Conservation (phyloP, 1,284 basidiomycete species). For the Schizopora paradoxa region DNA sequence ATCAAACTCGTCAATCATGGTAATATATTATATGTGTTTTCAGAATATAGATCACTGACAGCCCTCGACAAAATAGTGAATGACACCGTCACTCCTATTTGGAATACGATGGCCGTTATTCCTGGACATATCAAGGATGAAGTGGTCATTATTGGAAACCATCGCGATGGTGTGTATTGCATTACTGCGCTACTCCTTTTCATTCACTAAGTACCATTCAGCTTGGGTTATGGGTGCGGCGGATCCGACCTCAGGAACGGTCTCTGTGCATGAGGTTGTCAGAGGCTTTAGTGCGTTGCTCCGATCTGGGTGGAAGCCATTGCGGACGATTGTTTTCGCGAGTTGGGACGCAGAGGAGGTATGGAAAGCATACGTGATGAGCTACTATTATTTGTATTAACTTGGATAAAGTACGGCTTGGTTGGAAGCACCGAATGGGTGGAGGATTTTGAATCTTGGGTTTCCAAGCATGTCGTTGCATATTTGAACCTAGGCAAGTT, state of each 20-base stretch:
- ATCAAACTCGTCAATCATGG: slow-evolving; percentile 63
- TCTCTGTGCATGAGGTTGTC: slow-evolving; percentile 79
- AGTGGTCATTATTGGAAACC: slow-evolving; percentile 81
- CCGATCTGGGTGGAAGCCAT: slow-evolving; percentile 82
- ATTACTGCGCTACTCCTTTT: slow-evolving; percentile 2
- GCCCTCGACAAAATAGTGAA: slow-evolving; percentile 8
- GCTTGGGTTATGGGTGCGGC: slow-evolving; percentile 60
- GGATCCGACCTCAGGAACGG: slow-evolving; percentile 87
- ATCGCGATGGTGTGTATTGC: slow-evolving; percentile 66
- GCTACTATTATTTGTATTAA: neutral
- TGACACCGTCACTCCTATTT: slow-evolving; percentile 44
- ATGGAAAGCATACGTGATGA: neutral
- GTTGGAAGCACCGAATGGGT: slow-evolving; percentile 86
- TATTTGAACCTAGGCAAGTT: slow-evolving; percentile 78
- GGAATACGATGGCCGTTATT: slow-evolving; percentile 87
- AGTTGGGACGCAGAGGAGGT: slow-evolving; percentile 92
- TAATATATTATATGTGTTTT: slow-evolving; percentile 20
- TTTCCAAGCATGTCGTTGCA: slow-evolving; percentile 70
- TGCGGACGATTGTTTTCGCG: slow-evolving; percentile 81
- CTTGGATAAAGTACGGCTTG: slow-evolving; percentile 62
- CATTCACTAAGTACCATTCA: neutral
- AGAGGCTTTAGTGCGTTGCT: slow-evolving; percentile 73
- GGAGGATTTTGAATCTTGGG: slow-evolving; percentile 84
- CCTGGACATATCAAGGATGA: slow-evolving; percentile 87
- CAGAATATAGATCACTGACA: neutral